A percentile compares a stretch with the other conserved stretches of the same genome.
Evolutionary conservation across 2,329 filamentous ascomycete genomes (phyloP).

Genomic region (Cercospora citrullina): DNA sequence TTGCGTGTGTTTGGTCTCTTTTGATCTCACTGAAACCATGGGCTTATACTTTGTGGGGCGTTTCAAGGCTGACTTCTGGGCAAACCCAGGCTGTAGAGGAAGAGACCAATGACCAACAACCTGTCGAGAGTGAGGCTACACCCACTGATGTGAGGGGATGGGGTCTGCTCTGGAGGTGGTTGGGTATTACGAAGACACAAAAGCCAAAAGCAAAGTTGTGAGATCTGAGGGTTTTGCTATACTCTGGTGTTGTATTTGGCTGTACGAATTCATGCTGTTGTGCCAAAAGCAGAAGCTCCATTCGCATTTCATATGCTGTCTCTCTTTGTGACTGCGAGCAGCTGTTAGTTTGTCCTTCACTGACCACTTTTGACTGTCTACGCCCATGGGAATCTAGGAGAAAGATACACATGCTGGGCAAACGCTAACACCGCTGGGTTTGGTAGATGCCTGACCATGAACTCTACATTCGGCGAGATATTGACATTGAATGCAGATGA

Average conservation of each 20-base stretch:
- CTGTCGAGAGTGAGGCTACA: background rate
- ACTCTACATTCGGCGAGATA: too few species aligned
- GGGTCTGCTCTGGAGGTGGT: conserved; percentile 13
- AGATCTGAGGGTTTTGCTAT: background rate
- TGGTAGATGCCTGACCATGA: too few species aligned
- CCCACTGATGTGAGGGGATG: background rate
- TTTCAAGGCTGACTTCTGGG: conserved; percentile 17
- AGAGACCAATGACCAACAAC: background rate
- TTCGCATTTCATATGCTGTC: too few species aligned
- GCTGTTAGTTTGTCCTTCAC: too few species aligned
- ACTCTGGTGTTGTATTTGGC: background rate
- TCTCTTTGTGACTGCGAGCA: too few species aligned
- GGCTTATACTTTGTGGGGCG: conserved; percentile 5
- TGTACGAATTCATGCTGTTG: background rate
- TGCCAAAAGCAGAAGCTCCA: background rate
- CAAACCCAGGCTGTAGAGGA: conserved; percentile 22
- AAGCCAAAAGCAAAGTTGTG: conserved; percentile 14
- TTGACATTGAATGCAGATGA: too few species aligned
- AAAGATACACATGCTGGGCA: too few species aligned
- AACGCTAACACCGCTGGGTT: too few species aligned
- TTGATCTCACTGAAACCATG: background rate
- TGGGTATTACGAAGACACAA: conserved; percentile 14
- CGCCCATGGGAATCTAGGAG: too few species aligned
- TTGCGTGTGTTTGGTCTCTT: background rate
- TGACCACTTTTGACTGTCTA: too few species aligned